Evolutionary conservation across 2,329 filamentous ascomycete species (phyloP).

Genomic region (Westerdykella ornata): DNA sequence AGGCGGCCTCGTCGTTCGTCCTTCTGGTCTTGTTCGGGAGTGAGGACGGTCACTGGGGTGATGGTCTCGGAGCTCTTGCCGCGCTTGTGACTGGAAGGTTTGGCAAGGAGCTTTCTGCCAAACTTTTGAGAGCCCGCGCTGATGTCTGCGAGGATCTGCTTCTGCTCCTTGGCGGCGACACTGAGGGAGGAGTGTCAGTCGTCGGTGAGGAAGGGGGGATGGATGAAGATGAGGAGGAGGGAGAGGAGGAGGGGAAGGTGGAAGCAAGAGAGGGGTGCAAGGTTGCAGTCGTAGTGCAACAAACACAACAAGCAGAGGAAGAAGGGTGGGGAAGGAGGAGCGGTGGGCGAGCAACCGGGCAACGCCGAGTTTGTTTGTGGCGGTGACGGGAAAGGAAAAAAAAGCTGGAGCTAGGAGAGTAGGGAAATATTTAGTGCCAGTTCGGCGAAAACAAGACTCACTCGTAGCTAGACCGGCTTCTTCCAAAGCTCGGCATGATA

Average conservation of each 20-base stretch:
- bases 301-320: constrained; percentile 1
- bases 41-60: constrained; percentile 24
- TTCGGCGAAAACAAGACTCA: constrained; percentile 24
- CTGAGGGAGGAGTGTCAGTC: constrained; percentile 11
- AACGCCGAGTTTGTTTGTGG: constrained; percentile 2
- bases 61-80: constrained; percentile 22
- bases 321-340: neutral
- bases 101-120: constrained; percentile 25
- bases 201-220: neutral
- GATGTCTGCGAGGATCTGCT: constrained; percentile 37
- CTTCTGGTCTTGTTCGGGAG: constrained; percentile 13
- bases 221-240: neutral
- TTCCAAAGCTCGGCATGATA: constrained; percentile 37
- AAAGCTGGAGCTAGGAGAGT: constrained; percentile 13
- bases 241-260: constrained; percentile 1
- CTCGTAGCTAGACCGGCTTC: constrained; percentile 37
- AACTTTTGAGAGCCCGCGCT: constrained; percentile 34
- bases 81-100: constrained; percentile 17
- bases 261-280: constrained; percentile 1
- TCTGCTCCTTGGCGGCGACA: constrained; percentile 32
- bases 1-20: constrained; percentile 30
- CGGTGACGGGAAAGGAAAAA: constrained; percentile 7
- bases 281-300: neutral
- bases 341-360: neutral
- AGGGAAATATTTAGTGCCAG: constrained; percentile 6